Evolutionary conservation across 495 filamentous ascomycete species (phyloP), one percentile per base, ranked within the genome.

Genomic region (Aeminium ludgeri): DNA sequence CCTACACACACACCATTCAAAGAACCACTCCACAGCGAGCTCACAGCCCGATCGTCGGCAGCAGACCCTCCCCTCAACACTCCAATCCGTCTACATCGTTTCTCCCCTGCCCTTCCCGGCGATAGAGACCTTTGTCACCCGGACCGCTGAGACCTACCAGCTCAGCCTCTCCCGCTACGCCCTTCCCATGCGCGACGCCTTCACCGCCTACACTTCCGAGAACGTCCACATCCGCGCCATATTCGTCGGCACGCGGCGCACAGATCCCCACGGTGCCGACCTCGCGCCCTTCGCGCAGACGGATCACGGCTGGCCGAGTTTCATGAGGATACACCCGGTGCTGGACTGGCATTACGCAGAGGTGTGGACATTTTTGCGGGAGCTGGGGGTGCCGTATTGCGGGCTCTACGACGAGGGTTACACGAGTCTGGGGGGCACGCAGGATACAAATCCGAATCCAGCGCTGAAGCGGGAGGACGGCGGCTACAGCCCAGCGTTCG

Each of bases 271-370:
- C 50, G 86, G 89, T 2, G 75, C 70, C 40, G 61, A 66, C 20
- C 52, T 97, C 50, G 76, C 66, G 6, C 72, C 79, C 55, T 96
- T 96, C 54, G 78, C 91, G 54, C 65, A 61, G 39, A 97, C 89
- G 3, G 89, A 97, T 64, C 59, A 68, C 20, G 89, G 78, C 2
- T 97, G 89, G 89, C 91, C 89, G 18, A 60, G 68, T 41, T 94
- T 97, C 53, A 86, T 96, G 76, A 68, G 89, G 34, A 65, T 94
- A 30, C 85, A 96, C 63, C 89, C 89, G 0, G 80, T 97, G 7
- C 83, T 97, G 54, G 89, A 96, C 54, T 95, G 89, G 91, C 81
- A 87, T 57, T 97, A 94, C 62, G 74, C 73, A 12, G 87, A 96
- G 59, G 86, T 97, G 43, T 93, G 89, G 91, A 70, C 77, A 74